A percentile compares a stretch with the other conserved stretches of the same genome.
These are phyloP conservation scores for Eucalyptus leucophloia DNA, from an alignment of 345 rosid species.

Conservation along the genomic window DNA sequence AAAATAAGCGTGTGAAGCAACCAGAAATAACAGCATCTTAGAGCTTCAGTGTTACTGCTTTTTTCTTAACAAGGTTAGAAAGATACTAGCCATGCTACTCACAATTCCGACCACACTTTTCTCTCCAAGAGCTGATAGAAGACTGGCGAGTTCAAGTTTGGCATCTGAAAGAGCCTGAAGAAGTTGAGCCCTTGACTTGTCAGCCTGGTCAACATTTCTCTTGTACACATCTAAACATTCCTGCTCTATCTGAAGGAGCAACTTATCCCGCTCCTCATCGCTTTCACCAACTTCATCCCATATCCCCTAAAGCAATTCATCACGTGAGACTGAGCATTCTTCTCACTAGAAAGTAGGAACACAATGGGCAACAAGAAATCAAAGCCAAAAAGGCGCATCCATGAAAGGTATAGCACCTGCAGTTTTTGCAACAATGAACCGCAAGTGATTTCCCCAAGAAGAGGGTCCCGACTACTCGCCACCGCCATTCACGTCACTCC, in stretches of 20 bases:
- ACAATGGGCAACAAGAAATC: not conserved
- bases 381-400: not conserved
- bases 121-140: conserved; percentile 79
- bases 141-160: conserved; percentile 64
- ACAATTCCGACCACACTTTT: conserved; percentile 56
- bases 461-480: conserved; percentile 59
- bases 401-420: conserved; percentile 34
- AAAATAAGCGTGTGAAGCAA: not conserved
- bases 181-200: conserved; percentile 77
- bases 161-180: conserved; percentile 84
- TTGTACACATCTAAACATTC: conserved; percentile 89
- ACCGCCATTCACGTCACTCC: conserved; percentile 46
- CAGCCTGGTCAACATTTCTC: conserved; percentile 87
- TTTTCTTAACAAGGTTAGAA: not conserved
- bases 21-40: not conserved
- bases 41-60: not conserved
- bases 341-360: not conserved
- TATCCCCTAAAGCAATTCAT: conserved; percentile 43
- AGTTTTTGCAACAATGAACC: conserved; percentile 74
- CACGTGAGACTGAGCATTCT: not conserved
- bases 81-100: conserved; percentile 5
- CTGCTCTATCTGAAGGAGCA: conserved; percentile 88
- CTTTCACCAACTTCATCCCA: conserved; percentile 99
- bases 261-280: conserved; percentile 87
- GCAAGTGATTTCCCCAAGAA: conserved; percentile 75